Base-by-base conservation (phyloP, 1,139 yeast species). In the Yarrowia galli region DNA sequence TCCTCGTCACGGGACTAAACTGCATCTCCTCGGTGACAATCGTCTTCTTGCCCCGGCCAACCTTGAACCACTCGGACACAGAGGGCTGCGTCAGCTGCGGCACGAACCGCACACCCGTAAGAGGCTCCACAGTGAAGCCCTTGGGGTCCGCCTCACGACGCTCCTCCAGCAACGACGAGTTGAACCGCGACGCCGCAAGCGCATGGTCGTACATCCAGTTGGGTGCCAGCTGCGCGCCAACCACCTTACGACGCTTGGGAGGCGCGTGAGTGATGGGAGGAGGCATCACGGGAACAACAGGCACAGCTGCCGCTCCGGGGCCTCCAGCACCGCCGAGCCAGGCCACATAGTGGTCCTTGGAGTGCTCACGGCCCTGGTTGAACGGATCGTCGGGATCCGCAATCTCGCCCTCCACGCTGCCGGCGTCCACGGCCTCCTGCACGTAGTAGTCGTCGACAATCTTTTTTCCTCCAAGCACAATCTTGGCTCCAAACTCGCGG, bases 121-220 rank as follows among this genome's bases (percentile, higher is more conserved):
- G 95, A 1, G 91, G 86, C 76, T 95, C 99, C 74, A 89, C 87
- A 35, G 84, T 76, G 1, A 93, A 96, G 69, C 87, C 85, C 18
- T 79, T 71, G 71, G 67, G 80, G 79, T 80, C 82, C 6, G 84
- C 78, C 68, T 86, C 86, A 23, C 80, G 79, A 71, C 97, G 81
- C 68, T 86, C 87, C 69, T 87, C 87, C 42, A 84, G 79, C 64
- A 92, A 78, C 69, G 84, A 83, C 43, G 85, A 80, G 77, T 92
- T 93, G 76, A 85, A 91, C 68, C 86, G 86, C 70, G 89, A 82
- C 8, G 93, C 87, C 42, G 96, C 89, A 23, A 83, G 79, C 0
- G 97, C 97, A 72, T 92, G 92, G 75, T 91, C 95, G 73, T 86
- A 86, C 80, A 92, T 85, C 98, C 98, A 95, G 67, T 91, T 87